Conservation (phyloP, 108 stramenopile genomes). For the Pseudonitzschia delicatissima region DNA sequence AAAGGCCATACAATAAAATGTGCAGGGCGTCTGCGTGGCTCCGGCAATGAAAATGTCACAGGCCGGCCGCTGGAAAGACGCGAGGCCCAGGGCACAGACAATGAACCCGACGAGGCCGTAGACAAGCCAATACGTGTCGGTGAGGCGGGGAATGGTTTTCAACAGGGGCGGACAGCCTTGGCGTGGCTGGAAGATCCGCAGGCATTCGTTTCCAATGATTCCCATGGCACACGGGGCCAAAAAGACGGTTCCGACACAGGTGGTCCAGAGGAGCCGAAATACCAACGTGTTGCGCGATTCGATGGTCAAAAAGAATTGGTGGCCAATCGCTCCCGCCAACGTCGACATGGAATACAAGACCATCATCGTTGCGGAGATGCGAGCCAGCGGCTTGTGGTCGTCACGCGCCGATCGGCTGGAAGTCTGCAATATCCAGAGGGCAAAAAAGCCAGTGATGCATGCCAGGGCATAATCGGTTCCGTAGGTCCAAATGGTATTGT, state of each 20-base stretch:
- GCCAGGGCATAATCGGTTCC: constrained; percentile 78
- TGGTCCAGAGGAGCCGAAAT: constrained; percentile 75
- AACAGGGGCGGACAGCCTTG: constrained; percentile 16
- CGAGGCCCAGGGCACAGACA: constrained; percentile 49
- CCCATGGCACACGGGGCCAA: constrained; percentile 76
- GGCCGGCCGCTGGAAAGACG: constrained; percentile 81
- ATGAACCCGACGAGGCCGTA: constrained; percentile 52
- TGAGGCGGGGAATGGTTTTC: constrained; percentile 19
- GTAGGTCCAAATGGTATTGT: constrained; percentile 79
- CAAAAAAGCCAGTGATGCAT: constrained; percentile 49
- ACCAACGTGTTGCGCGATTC: constrained; percentile 46
- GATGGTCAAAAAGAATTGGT: constrained; percentile 57
- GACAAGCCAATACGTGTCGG: constrained; percentile 59
- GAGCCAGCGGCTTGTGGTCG: constrained; percentile 5
- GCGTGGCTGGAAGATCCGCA: constrained; percentile 28
- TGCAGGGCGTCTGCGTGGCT: constrained; percentile 69
- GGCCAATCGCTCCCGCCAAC: constrained; percentile 65
- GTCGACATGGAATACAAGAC: constrained; percentile 57
- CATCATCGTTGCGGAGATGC: constrained; percentile 36
- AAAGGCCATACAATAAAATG: constrained; percentile 54
- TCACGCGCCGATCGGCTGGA: neutral
- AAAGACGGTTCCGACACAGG: constrained; percentile 81
- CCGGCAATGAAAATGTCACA: constrained; percentile 91
- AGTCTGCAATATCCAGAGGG: constrained; percentile 11
- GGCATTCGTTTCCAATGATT: constrained; percentile 52